Base-by-base conservation (phyloP, 768 basidiomycete genomes). In the Russula vinacea region DNA sequence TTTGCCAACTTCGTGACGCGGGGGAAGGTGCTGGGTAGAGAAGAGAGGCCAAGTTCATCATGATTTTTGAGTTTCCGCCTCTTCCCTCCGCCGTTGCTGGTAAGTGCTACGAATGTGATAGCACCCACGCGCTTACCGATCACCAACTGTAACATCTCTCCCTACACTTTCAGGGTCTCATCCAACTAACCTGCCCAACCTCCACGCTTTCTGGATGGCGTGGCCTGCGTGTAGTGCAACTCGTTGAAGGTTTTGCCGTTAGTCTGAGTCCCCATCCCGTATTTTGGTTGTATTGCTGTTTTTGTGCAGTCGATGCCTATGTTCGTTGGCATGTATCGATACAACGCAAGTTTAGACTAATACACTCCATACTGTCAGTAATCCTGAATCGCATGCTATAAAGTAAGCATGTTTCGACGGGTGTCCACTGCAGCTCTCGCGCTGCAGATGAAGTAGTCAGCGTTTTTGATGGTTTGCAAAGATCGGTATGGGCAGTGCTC, bases 1-100 rank as follows among this genome's bases (percentile, higher is more conserved):
- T 69, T 69, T 14, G 69, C 69, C 7, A 66, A 66, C 51, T 69
- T 62, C 24, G 64, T 55, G 29, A 69, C 58, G 19, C 60, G 69
- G 35, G 69, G 68, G 17, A 63, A 51, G 8, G 62, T 66, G 16
- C 49, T 68, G 37, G 56, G 66, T 19, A 17, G 51, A 35, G 57
- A 62, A 5, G 56, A n/a, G 39, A 17, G 24, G 17, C 16, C 50
- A 9, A 54, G 51, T 26, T 55, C 58, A 5, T 55, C 58, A 5
- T 60, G 45, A 56, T 9, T 17, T 19, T 10, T 11, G 24, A 5
- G 19, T 5, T 7, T 5, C 0, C 3, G 7, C 10, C 35, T 10
- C n/a, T 14, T 13, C 11, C 29, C 32, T 2, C 4, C n/a, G 5
- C 8, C 24, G 9, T 56, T 56, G 55, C 11, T 56, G 6, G 53